A percentile compares a stretch with the other conserved stretches of the same genome.
These are phyloP conservation scores for Lumnitzera racemosa DNA, from an alignment of 345 rosid genomes.

Conservation along the genomic window DNA sequence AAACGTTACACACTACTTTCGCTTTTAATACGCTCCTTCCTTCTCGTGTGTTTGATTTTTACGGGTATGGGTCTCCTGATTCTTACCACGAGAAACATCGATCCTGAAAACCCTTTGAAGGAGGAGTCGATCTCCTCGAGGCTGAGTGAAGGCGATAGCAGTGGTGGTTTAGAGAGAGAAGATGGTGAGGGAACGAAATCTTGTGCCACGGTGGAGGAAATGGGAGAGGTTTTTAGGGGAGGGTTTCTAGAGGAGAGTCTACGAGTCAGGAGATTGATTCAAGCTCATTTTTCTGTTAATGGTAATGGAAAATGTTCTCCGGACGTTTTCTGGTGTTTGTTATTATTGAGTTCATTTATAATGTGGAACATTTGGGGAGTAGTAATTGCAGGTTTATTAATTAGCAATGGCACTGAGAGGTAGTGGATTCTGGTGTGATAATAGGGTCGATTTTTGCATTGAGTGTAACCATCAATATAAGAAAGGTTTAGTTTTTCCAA, in stretches of 20 bases:
- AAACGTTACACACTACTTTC: conserved; percentile 12
- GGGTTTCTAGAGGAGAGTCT: conserved; percentile 54
- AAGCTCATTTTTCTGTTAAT: conserved; percentile 44
- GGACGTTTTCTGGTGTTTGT: background rate
- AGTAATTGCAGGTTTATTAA: no score
- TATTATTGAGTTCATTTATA: background rate
- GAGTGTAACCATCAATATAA: no score
- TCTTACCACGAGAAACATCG: conserved; percentile 48
- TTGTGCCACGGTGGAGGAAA: conserved; percentile 92
- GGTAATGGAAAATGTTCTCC: conserved; percentile 24
- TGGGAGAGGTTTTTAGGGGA: conserved; percentile 68
- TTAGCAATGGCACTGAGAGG: no score
- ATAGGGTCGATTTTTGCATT: no score
- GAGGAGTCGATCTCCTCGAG: no score
- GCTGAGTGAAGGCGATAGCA: conserved; percentile 3
- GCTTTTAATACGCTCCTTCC: conserved; percentile 27
- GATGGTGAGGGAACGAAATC: conserved; percentile 6
- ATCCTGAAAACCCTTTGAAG: conserved; percentile 10
- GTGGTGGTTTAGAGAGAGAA: conserved; percentile 1
- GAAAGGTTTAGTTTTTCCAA: no score
- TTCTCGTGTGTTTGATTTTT: conserved; percentile 29
- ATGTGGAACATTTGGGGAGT: background rate
- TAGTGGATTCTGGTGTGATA: no score
- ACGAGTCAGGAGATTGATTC: conserved; percentile 49
- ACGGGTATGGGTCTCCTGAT: conserved; percentile 41